Evolutionary conservation across 208 protist genomes (phyloP).

Genomic region (Leishmania guyanensis): DNA sequence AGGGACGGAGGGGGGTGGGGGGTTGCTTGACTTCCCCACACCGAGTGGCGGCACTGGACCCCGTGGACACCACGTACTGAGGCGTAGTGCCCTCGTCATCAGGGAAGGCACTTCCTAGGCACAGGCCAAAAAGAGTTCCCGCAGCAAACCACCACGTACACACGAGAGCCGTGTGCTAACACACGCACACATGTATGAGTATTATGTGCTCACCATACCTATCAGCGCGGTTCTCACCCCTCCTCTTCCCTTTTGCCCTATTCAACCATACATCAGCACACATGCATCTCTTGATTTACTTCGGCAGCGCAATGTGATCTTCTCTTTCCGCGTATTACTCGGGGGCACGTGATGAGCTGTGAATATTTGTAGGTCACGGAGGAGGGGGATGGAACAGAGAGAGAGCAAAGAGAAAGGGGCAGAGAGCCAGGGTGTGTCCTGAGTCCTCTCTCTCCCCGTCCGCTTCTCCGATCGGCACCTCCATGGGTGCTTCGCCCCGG

Average conservation of each 20-base stretch:
- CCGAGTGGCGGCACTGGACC: not conserved
- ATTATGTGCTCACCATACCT: not conserved
- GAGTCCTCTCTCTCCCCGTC: not conserved
- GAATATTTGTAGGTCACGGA: not conserved
- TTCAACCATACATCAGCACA: not conserved
- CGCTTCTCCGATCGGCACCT: not conserved
- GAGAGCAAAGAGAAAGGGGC: not conserved
- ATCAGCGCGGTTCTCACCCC: not conserved
- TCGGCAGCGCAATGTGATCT: not conserved
- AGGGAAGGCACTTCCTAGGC: not conserved
- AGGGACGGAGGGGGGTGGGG: not conserved
- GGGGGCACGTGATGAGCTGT: not conserved
- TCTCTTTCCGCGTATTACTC: not conserved
- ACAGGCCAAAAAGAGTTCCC: not conserved
- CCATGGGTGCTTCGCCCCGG: not conserved
- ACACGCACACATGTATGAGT: not conserved
- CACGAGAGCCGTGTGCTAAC: not conserved
- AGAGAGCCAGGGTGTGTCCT: not conserved
- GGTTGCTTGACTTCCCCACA: not conserved
- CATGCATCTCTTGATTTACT: not conserved
- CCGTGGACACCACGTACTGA: not conserved
- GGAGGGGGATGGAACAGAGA: not conserved
- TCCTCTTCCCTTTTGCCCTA: not conserved
- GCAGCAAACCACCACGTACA: not conserved
- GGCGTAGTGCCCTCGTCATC: not conserved